Evolutionary conservation across 345 rosid genomes (phyloP), one percentile per base, ranked within the genome.

Genomic region (Eutrema yunnanense): DNA sequence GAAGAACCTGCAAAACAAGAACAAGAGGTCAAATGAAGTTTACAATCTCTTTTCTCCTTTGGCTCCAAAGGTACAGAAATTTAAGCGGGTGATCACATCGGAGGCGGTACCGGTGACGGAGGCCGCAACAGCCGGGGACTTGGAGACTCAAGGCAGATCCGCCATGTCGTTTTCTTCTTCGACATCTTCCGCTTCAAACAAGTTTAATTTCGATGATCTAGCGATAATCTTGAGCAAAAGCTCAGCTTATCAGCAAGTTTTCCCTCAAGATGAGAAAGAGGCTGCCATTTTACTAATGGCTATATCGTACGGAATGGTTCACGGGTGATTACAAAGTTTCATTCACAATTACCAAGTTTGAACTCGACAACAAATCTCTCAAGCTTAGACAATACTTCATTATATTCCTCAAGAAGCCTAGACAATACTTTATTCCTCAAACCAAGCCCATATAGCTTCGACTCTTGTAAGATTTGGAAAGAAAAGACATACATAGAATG

Each of bases 201-300:
- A 83, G 66, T 63, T 86, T 16, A 29, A 53, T 67, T 88, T 78
- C 51, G 96, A 89, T 74, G 96, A 92, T 46, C 84, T 88, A 72
- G 82, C 83, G 9, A 64, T 76, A 22, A 80, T 81, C 50, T 76
- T 89, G 84, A 88, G 88, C 73, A 83, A 89, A 74, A 82, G 82
- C 51, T 84, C 89, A 10, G 81, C 89, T 49, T 88, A 78, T 69
- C 89, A 87, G 65, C 75, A 79, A 79, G 86, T 88, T 68, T 89
- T 88, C 69, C 98, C 96, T 51, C 98, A 86, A 73, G 98, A 89
- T 37, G 98, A 92, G 70, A 89, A 88, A 76, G 96, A 92, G 66
- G 98, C 94, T 6, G 98, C 98, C 12, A 85, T 92, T 77, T 85
- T 92, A 58, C 86, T 92, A 14, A 92, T 92, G 96, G 96, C 98